Percentiles rank a stretch among this genome's conserved stretches.
These are phyloP conservation scores for Alternaria infectoria DNA, from an alignment of 2,329 filamentous ascomycete species.

Conservation along the genomic window DNA sequence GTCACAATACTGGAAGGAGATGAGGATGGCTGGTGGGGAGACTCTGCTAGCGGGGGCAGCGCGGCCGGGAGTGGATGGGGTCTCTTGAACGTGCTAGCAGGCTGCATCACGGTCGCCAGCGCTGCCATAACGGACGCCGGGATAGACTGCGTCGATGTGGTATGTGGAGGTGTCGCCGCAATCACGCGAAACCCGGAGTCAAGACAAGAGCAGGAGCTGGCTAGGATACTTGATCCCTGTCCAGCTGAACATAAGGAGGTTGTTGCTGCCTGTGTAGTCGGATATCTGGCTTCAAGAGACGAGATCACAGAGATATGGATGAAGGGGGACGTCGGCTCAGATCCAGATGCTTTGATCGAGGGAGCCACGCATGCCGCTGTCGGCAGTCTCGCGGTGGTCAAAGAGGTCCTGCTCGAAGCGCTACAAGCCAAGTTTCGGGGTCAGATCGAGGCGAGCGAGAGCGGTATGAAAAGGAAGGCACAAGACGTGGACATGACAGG, in stretches of 20 bases:
- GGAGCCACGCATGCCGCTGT: conserved; percentile 68
- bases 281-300: conserved; percentile 83
- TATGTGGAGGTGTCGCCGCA: conserved; percentile 87
- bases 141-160: conserved; percentile 92
- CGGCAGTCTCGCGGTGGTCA: conserved; percentile 64
- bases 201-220: conserved; percentile 39
- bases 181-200: conserved; percentile 59
- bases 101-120: conserved; percentile 91
- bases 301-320: conserved; percentile 96
- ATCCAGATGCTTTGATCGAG: conserved; percentile 64
- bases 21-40: conserved; percentile 74
- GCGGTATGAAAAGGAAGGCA: conserved; percentile 33
- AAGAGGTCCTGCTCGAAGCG: conserved; percentile 65
- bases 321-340: conserved; percentile 69
- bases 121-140: conserved; percentile 93
- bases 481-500: conserved; percentile 44
- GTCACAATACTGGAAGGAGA: conserved; percentile 94
- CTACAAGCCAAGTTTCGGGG: conserved; percentile 40
- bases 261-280: conserved; percentile 84
- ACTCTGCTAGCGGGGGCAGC: conserved; percentile 45
- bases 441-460: conserved; percentile 20
- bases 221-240: conserved; percentile 78
- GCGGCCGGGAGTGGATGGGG: conserved; percentile 75
- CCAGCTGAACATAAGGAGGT: conserved; percentile 80
- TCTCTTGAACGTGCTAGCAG: conserved; percentile 87